Conservation (phyloP, 2,329 filamentous ascomycete genomes). For the Tolypocladium tropicale region DNA sequence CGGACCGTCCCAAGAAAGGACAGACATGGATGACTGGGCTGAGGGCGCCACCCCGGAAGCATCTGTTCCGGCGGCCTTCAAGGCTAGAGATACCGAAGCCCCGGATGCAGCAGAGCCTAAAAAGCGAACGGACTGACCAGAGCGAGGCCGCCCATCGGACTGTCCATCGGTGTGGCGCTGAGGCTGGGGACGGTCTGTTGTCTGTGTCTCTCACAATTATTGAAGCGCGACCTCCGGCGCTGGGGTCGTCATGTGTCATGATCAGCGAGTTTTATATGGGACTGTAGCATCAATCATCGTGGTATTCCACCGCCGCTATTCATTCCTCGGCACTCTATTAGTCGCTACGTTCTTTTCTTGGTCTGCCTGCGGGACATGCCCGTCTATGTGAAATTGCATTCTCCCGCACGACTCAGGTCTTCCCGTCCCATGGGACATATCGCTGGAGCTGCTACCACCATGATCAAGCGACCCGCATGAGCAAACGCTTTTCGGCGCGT, state of each 20-base stretch:
- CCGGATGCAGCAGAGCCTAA: constrained; percentile 20
- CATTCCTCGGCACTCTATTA: not conserved
- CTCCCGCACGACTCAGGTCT: not conserved
- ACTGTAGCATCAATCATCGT: not conserved
- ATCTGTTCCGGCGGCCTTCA: constrained; percentile 3
- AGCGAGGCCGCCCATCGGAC: not conserved
- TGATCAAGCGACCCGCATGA: not conserved
- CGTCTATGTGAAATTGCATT: not conserved
- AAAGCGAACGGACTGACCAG: constrained; percentile 20
- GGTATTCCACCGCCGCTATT: not conserved
- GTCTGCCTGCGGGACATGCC: not conserved
- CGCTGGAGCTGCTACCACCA: not conserved
- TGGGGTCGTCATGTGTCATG: not conserved
- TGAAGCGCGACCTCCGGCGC: not conserved
- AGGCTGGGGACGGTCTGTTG: not conserved
- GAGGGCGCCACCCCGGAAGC: constrained; percentile 32
- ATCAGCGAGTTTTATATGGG: not conserved
- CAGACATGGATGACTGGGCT: constrained; percentile 45
- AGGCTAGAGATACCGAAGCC: constrained; percentile 12
- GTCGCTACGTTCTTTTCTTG: not conserved
- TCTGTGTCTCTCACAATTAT: not conserved
- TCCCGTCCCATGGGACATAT: not conserved
- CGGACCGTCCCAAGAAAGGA: constrained; percentile 18
- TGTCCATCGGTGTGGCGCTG: too few relatives aligned
- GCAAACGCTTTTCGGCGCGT: not conserved